Evolutionary conservation across 148 eudicot genomes (phyloP).

Genomic region (Spergularia marina): DNA sequence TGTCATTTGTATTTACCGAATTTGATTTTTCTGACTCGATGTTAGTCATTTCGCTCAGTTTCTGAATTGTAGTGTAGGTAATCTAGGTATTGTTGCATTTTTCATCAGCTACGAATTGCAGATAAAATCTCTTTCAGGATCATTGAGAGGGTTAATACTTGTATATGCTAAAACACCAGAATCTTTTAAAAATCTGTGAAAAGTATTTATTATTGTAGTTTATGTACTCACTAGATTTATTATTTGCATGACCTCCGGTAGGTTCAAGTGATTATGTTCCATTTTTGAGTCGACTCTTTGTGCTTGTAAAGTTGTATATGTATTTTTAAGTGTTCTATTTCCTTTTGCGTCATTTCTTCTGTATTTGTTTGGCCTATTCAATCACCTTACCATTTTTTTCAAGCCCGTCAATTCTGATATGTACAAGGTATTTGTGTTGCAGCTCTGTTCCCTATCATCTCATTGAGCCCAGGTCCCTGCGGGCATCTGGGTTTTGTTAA

Average conservation of each 20-base stretch:
- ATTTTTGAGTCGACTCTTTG: neutral
- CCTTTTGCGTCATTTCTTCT: neutral
- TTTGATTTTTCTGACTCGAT: conserved; percentile 8
- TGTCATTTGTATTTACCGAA: neutral
- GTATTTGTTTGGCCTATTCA: neutral
- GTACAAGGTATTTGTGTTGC: conserved; percentile 17
- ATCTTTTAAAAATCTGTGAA: neutral
- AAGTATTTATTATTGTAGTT: neutral
- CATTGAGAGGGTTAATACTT: neutral
- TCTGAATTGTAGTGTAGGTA: neutral
- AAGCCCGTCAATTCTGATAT: conserved; percentile 7
- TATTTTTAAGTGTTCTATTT: conserved; percentile 5
- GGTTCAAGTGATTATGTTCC: neutral
- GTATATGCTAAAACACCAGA: neutral
- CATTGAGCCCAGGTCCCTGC: conserved; percentile 33
- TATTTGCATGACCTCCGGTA: neutral
- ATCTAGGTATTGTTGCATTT: neutral
- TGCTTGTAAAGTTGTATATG: neutral
- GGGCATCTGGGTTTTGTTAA: conserved; percentile 35
- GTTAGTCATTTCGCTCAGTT: conserved; percentile 2
- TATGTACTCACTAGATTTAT: neutral
- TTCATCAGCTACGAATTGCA: neutral
- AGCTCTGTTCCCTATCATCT: conserved; percentile 43
- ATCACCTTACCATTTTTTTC: neutral
- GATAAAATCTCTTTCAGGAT: neutral